A percentile compares a stretch with the other conserved stretches of the same genome.
Evolutionary conservation across 2,329 filamentous ascomycete species (phyloP).

Genomic region (Xylariaceae sp.): DNA sequence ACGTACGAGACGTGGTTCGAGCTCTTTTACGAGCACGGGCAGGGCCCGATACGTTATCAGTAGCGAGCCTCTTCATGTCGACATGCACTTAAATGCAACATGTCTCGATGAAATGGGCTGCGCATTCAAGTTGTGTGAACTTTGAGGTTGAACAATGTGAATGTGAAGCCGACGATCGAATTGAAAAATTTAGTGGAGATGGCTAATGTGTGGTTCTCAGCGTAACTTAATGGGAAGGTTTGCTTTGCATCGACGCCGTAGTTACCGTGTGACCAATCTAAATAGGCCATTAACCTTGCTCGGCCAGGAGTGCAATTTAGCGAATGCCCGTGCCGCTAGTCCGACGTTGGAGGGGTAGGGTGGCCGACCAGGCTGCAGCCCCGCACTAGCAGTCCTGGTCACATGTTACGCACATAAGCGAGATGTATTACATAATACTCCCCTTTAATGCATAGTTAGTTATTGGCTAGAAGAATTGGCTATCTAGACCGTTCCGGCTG

Average conservation of each 20-base stretch:
- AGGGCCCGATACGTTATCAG: constrained; percentile 15
- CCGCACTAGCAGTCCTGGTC: too few relatives aligned
- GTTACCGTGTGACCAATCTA: too few relatives aligned
- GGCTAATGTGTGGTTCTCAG: background rate
- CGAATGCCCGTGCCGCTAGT: too few relatives aligned
- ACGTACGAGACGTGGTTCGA: constrained; percentile 11
- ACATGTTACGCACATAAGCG: too few relatives aligned
- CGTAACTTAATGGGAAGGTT: too few relatives aligned
- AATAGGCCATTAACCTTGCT: too few relatives aligned
- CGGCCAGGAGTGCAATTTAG: too few relatives aligned
- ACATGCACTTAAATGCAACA: background rate
- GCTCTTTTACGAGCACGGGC: constrained; percentile 17
- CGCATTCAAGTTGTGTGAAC: background rate
- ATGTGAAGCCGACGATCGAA: background rate
- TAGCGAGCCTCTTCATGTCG: constrained; percentile 29
- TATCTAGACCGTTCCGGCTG: background rate
- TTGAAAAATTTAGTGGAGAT: constrained; percentile 23
- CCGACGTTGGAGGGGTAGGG: too few relatives aligned
- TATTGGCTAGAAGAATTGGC: background rate
- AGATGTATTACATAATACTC: too few relatives aligned
- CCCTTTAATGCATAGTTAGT: too few relatives aligned
- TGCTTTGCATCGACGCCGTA: too few relatives aligned
- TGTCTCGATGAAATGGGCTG: constrained; percentile 7
- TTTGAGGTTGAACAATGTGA: background rate
- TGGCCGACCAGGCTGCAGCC: too few relatives aligned